Evolutionary conservation across 371 early-diverging fungal genomes (phyloP).

Genomic region (Chytridium lagenaria): DNA sequence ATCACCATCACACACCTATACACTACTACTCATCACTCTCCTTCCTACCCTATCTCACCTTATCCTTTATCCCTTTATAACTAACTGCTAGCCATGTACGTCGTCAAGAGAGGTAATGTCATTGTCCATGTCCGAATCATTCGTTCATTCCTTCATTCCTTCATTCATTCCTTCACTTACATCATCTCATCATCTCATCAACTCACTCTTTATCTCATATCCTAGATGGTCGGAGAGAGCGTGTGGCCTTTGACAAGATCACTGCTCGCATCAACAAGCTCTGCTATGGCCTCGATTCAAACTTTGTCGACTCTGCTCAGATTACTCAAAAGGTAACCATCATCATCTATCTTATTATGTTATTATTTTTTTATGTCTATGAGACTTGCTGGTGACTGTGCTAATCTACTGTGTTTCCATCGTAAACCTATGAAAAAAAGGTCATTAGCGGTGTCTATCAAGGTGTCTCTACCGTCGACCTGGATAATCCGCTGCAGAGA

Average conservation of each 20-base stretch:
- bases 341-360: neutral
- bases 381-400: neutral
- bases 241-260: constrained; percentile 96
- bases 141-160: too few species aligned
- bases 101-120: constrained; percentile 80
- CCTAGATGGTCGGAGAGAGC: constrained; percentile 86
- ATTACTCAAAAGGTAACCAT: constrained; percentile 86
- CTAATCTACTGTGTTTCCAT: neutral
- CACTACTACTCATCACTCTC: too few species aligned
- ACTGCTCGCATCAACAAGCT: constrained; percentile 90
- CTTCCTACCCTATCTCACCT: too few species aligned
- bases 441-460: constrained; percentile 95
- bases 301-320: constrained; percentile 89
- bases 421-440: too few species aligned
- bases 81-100: constrained; percentile 74
- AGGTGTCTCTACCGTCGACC: constrained; percentile 94
- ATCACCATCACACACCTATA: too few species aligned
- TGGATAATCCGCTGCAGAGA: constrained; percentile 97
- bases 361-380: neutral
- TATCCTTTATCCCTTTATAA: too few species aligned
- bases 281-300: constrained; percentile 91
- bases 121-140: too few species aligned
- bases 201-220: neutral
- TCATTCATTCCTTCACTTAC: too few species aligned
- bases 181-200: too few species aligned